Conservation (phyloP, 2,329 filamentous ascomycete species). For the Coniella vitis region DNA sequence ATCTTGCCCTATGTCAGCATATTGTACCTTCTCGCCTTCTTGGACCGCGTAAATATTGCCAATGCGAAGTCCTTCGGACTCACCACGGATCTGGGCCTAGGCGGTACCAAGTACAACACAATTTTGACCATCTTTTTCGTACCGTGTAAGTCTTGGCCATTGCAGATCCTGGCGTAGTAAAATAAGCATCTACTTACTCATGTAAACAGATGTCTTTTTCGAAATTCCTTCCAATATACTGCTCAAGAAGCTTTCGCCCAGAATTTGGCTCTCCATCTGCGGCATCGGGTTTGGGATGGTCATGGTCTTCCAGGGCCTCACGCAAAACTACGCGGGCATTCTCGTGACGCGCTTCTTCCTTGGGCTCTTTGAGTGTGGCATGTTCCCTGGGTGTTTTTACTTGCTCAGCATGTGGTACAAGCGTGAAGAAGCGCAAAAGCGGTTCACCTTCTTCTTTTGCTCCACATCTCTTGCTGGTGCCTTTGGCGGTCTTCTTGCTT, state of each 20-base stretch:
- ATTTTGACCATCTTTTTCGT: slow-evolving; percentile 73
- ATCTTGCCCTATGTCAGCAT: slow-evolving; percentile 68
- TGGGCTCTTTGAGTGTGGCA: slow-evolving; percentile 67
- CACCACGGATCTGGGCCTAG: slow-evolving; percentile 53
- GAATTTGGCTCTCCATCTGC: slow-evolving; percentile 69
- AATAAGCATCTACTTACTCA: not conserved
- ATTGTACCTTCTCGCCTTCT: slow-evolving; percentile 63
- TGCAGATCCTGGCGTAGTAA: not conserved
- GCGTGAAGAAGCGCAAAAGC: slow-evolving; percentile 78
- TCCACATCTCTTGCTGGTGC: slow-evolving; percentile 73
- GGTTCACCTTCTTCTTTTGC: slow-evolving; percentile 91
- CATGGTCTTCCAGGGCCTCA: slow-evolving; percentile 69
- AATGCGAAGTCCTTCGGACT: slow-evolving; percentile 67
- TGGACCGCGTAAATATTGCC: slow-evolving; percentile 72
- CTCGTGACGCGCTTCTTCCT: slow-evolving; percentile 80
- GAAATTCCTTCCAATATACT: slow-evolving; percentile 70
- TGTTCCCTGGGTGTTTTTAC: slow-evolving; percentile 61
- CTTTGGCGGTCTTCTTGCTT: slow-evolving; percentile 80
- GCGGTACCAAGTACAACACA: slow-evolving; percentile 60
- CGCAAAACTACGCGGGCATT: slow-evolving; percentile 69
- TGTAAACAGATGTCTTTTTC: slow-evolving; percentile 31
- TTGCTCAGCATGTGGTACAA: slow-evolving; percentile 87
- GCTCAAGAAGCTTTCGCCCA: slow-evolving; percentile 59
- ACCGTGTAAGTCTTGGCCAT: not conserved
- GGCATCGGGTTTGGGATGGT: slow-evolving; percentile 80